These are phyloP conservation scores for Sporothrix globosa DNA, from an alignment of 2,329 filamentous ascomycete genomes.

Conservation along the genomic window DNA sequence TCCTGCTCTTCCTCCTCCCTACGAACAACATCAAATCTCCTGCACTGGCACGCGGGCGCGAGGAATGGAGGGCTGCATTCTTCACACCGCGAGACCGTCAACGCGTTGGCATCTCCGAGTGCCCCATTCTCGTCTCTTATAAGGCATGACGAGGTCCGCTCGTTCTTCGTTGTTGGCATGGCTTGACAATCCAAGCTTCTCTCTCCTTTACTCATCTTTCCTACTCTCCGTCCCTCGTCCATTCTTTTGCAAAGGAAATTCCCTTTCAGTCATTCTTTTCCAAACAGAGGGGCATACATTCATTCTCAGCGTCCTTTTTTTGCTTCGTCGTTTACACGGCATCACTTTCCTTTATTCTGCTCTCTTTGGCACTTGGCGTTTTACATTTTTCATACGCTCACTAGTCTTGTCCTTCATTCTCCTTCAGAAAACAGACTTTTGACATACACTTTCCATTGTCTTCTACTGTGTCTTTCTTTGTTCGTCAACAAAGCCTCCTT, in stretches of 20 bases:
- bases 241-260: constrained; percentile 31
- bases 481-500: constrained; percentile 20
- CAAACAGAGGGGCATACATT: constrained; percentile 21
- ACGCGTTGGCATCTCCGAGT: constrained; percentile 34
- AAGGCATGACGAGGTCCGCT: constrained; percentile 34
- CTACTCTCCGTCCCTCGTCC: constrained; percentile 26
- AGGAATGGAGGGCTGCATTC: constrained; percentile 35
- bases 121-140: constrained; percentile 29
- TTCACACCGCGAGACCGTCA: constrained; percentile 25
- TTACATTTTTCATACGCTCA: constrained; percentile 15
- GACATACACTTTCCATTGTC: background rate
- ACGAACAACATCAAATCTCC: constrained; percentile 33
- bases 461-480: background rate
- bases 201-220: constrained; percentile 24
- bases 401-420: constrained; percentile 21
- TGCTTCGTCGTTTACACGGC: background rate
- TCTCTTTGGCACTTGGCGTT: constrained; percentile 2
- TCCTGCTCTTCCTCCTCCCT: constrained; percentile 31
- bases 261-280: constrained; percentile 30
- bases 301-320: constrained; percentile 19
- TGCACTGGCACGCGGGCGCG: constrained; percentile 33
- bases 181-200: constrained; percentile 32
- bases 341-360: constrained; percentile 23
- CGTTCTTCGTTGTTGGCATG: constrained; percentile 32
- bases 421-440: background rate